Evolutionary conservation across 176 grass and related monocot genomes (phyloP), one percentile per base, ranked within the genome.

Genomic region (Ensete ventricosum): DNA sequence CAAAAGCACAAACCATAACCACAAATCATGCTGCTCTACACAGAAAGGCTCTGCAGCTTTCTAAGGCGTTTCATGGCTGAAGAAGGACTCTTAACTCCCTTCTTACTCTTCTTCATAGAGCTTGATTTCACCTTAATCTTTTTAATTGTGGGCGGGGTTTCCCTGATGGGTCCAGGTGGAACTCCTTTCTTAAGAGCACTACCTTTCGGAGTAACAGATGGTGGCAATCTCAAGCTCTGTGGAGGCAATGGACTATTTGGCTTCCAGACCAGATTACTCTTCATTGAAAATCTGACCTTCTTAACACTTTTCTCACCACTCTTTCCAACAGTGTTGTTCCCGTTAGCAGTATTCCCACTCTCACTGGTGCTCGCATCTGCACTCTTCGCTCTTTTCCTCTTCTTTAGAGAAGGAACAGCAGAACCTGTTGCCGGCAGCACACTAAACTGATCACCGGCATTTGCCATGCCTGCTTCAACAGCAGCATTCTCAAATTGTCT

Each of bases 121-220:
- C 86, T 99, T 22, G 79, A 80, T 74, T 99, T 91, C 24, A 71
- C 52, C 79, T 89, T 91, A 64, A 71, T 78, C 80, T 85, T 89
- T 82, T 85, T 93, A 64, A 48, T 43, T 20, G 20, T 64, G 9
- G 80, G 76, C 48, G 88, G 75, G 23, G 64, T 91, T 78, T 90
- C 87, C 67, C 77, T 86, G 75, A 99, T 78, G 34, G 95, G 95
- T 24, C 95, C 95, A 69, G 90, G 86, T 27, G 48, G 76, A n/a
- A 99, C 90, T 6, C 95, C 90, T 73, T 91, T 94, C 84, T 99
- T 99, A 54, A 99, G 81, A 1, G 95, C 95, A 74, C 95, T 99
- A 54, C 95, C 95, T 76, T 91, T 99, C 55, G 95, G 95, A 74
- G 88, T 91, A 69, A 82, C 80, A 65, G 90, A 93, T 80, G 90